Base-by-base conservation (phyloP, 352 stramenopile genomes). In the Globisporangium emineosum region DNA sequence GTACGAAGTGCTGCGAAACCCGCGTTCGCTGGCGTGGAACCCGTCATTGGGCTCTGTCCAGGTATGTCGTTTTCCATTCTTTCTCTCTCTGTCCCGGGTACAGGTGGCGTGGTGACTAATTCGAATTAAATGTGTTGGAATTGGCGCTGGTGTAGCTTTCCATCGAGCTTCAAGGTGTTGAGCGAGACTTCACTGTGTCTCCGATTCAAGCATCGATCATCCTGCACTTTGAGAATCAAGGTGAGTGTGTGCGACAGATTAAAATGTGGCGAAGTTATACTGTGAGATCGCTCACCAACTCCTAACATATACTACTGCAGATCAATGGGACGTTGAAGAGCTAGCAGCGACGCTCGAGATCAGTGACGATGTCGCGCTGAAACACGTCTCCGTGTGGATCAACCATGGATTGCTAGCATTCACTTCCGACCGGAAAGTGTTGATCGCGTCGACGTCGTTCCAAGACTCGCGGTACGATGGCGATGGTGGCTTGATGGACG, bases 151-250 rank as follows among this genome's bases (percentile, higher is more conserved):
- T 35, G 3, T 51, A 86, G 79, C 58, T 90, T 9, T 80, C 77
- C 43, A 88, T 99, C n/a, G 94, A 99, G 63, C 76, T 98, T 2
- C 77, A 95, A 65, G 84, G 65, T 37, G 79, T 82, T 66, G 81
- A 72, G 75, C 85, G 76, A 45, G 91, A 88, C 60, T 99, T 91
- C 62, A 91, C 71, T 0, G 97, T 98, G 3, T 95, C 92, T 17
- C 96, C 94, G 13, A 72, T 98, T 3, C 87, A 98, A 72, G 96
- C 96, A 27, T 97, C 94, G 1, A 90, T 99, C 37, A 91, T 99
- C 45, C 77, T 97, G 62, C 82, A 98, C 69, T 99, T 99, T 69
- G 91, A 97, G 67, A 93, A 98, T 37, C 86, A 94, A 83, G 81
- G 81, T 88, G 61, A 35, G 72, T 49, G 12, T 15, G 55, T 19